Conservation (phyloP, 176 grass and related monocot genomes). For the maize (Zea mays) region DNA sequence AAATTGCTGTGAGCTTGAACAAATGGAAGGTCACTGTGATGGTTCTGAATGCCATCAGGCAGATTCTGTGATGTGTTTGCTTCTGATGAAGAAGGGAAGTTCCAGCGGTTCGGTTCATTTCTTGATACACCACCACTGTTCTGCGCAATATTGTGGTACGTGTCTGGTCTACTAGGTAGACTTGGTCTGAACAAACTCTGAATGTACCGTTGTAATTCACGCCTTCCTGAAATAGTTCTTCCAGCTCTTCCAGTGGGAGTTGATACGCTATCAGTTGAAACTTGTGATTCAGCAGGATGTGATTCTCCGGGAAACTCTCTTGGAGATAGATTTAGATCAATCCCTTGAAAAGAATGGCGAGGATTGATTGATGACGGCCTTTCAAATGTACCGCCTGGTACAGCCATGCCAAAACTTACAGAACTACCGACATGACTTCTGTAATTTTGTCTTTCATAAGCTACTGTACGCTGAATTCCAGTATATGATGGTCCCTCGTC, state of each 20-base stretch:
- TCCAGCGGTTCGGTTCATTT: constrained; percentile 30
- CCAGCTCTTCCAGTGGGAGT: constrained; percentile 54
- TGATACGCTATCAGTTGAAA: constrained; percentile 39
- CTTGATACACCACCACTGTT: constrained; percentile 14
- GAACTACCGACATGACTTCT: constrained; percentile 22
- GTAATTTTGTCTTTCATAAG: constrained; percentile 17
- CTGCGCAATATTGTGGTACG: background rate
- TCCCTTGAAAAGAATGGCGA: constrained; percentile 40
- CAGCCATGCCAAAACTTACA: constrained; percentile 25
- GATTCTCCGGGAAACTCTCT: constrained; percentile 52
- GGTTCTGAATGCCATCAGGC: constrained; percentile 39
- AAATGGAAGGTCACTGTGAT: constrained; percentile 38
- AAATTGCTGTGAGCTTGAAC: constrained; percentile 47
- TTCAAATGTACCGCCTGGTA: constrained; percentile 33
- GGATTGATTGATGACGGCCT: constrained; percentile 19
- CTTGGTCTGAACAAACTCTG: constrained; percentile 51
- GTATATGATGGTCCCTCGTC: constrained; percentile 44
- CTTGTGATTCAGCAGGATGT: constrained; percentile 42
- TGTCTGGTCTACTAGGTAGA: background rate
- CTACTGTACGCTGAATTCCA: constrained; percentile 27
- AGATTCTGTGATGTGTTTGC: constrained; percentile 38
- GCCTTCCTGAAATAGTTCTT: constrained; percentile 53
- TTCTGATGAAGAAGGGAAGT: constrained; percentile 22
- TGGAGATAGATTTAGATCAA: constrained; percentile 86
- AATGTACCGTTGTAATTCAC: constrained; percentile 54